Evolutionary conservation across 192 early-diverging fungal genomes (phyloP), one percentile per base, ranked within the genome.

Genomic region (Coemansia sp.): DNA sequence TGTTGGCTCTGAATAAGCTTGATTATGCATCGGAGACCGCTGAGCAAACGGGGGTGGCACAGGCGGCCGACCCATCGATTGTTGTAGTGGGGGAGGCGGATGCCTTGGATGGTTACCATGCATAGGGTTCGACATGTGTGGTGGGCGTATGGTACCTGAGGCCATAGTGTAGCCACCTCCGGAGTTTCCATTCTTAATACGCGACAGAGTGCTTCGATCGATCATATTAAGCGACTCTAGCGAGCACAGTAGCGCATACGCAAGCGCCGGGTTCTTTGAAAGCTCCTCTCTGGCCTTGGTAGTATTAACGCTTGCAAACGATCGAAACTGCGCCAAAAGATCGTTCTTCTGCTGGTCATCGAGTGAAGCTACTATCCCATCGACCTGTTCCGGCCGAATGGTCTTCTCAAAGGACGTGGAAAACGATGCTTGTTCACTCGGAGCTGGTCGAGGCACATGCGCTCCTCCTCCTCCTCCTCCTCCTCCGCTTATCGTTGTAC

Each of bases 201-300:
- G 67, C 33, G 33, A 21, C 53, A 75, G 28, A 15, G 39, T 49
- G 39, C 33, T 33, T 26, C 21, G 40, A 51, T 64, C 72, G 0
- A 64, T 64, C 28, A 53, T 23, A 23, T 58, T 40, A 51, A 75
- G 59, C 5, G 60, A 40, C 60, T 70, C 77, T 46, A 79, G 18
- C 1, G 77, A 45, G 5, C 31, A 10, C 0, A 64, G 12, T 35
- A 79, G 52, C 1, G 71, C 72, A 23, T 70, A 58, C 1, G 77
- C 71, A 12, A 79, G 61, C 13, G 60, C 77, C 15, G 71, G 71
- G 31, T 79, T 79, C 52, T 63, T 69, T 18, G 43, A 21, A 25
- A 79, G 58, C 61, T 79, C 77, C 25, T 67, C 61, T 12, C 56
- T 59, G 2, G 77, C 77, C 52, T 69, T 69, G 10, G 39, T 53